Evolutionary conservation across 2,329 filamentous ascomycete species (phyloP).

Genomic region (Amesomyces nigricolor): DNA sequence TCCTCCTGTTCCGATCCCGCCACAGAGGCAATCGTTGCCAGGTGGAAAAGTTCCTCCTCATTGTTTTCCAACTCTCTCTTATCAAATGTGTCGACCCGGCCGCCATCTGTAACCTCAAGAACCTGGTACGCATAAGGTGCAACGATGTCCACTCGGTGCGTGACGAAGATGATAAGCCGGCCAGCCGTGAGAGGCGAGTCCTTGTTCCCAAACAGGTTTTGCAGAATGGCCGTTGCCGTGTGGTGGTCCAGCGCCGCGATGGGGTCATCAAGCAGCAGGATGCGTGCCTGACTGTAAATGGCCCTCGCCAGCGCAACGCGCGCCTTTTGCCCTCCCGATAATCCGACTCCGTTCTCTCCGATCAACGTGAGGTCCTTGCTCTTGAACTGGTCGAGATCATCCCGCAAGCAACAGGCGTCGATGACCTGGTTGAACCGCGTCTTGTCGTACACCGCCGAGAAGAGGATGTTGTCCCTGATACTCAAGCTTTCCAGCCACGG

Average conservation of each 20-base stretch:
- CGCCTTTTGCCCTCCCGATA: slow-evolving; percentile 59
- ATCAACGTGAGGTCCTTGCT: slow-evolving; percentile 54
- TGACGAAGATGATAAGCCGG: slow-evolving; percentile 72
- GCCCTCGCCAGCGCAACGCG: slow-evolving; percentile 58
- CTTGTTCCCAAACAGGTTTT: slow-evolving; percentile 43
- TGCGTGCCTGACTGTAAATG: slow-evolving; percentile 51
- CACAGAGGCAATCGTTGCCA: slow-evolving; percentile 14
- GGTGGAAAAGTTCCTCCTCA: slow-evolving; percentile 25
- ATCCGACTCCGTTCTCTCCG: slow-evolving; percentile 56
- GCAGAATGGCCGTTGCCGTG: slow-evolving; percentile 58
- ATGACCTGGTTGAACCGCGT: slow-evolving; percentile 54
- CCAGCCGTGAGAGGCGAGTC: slow-evolving; percentile 38
- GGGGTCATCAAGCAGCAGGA: slow-evolving; percentile 58
- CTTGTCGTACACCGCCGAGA: slow-evolving; percentile 51
- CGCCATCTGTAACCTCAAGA: slow-evolving; percentile 61
- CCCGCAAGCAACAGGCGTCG: slow-evolving; percentile 53
- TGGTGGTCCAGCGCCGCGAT: slow-evolving; percentile 59
- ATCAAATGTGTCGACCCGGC: slow-evolving; percentile 40
- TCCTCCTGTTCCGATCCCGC: slow-evolving; percentile 20
- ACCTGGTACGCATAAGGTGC: slow-evolving; percentile 67
- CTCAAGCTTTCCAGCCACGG: slow-evolving; percentile 63
- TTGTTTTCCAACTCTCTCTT: slow-evolving; percentile 18
- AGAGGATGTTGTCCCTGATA: slow-evolving; percentile 59
- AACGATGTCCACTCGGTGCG: slow-evolving; percentile 73
- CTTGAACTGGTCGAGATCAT: slow-evolving; percentile 51